A percentile compares a stretch with the other conserved stretches of the same genome.
Evolutionary conservation across 805 yeast species (phyloP).

Genomic region (Kluyveromyces aestuarii): DNA sequence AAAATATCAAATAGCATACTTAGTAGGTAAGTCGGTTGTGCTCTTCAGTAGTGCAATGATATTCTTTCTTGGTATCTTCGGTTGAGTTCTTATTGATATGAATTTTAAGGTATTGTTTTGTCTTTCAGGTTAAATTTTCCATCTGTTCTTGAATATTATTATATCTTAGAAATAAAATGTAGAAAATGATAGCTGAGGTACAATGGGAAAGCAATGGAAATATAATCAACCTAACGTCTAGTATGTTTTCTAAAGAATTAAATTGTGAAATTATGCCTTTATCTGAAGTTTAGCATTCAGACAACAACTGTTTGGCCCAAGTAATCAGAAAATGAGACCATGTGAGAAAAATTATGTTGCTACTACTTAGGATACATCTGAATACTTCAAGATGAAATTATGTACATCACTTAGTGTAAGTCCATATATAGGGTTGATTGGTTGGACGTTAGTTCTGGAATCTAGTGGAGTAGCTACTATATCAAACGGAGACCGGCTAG

Average conservation of each 20-base stretch:
- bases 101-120: background rate
- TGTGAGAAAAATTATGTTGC: too few relatives aligned
- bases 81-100: background rate
- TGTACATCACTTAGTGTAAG: constrained; percentile 39
- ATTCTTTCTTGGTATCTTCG: background rate
- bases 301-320: too few relatives aligned
- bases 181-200: background rate
- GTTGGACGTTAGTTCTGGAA: constrained; percentile 6
- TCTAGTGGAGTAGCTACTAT: constrained; percentile 2
- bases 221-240: background rate
- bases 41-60: background rate
- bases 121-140: background rate
- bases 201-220: background rate
- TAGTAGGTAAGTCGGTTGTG: background rate
- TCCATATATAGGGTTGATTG: constrained; percentile 52
- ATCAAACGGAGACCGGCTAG: background rate
- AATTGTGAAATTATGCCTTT: too few relatives aligned
- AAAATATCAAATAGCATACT: constrained; percentile 3
- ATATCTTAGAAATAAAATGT: background rate
- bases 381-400: constrained; percentile 15
- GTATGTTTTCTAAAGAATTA: too few relatives aligned
- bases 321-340: background rate
- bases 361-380: background rate
- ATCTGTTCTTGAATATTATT: background rate
- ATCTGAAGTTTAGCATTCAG: too few relatives aligned